A percentile compares a stretch with the other conserved stretches of the same genome.
Conservation (phyloP, 306 rosid genomes). For the Nissolia schottii region DNA sequence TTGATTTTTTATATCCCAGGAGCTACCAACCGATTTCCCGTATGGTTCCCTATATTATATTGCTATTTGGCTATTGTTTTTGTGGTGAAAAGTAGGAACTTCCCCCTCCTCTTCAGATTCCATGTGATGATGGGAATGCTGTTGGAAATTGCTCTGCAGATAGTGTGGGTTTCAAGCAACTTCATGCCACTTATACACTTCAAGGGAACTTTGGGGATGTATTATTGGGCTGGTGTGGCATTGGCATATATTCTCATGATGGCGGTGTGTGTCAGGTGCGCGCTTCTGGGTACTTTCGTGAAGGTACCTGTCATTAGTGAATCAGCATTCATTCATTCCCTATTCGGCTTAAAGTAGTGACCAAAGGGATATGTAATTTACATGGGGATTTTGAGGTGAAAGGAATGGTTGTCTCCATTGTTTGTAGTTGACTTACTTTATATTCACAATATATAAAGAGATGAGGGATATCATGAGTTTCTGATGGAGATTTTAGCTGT, state of each 20-base stretch:
- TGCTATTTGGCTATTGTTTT: constrained; percentile 45
- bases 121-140: constrained; percentile 75
- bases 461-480: background rate
- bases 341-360: constrained; percentile 28
- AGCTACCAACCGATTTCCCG: constrained; percentile 55
- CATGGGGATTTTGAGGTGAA: constrained; percentile 14
- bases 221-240: constrained; percentile 76
- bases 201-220: constrained; percentile 63
- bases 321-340: constrained; percentile 66
- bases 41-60: constrained; percentile 70
- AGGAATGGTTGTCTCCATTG: background rate
- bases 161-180: constrained; percentile 64
- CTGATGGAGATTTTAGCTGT: background rate
- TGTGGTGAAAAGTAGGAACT: constrained; percentile 62
- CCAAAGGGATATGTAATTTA: constrained; percentile 12
- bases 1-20: constrained; percentile 71
- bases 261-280: constrained; percentile 57
- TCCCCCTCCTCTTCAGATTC: constrained; percentile 64
- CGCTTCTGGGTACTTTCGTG: constrained; percentile 67
- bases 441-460: background rate
- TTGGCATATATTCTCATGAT: constrained; percentile 47
- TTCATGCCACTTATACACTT: constrained; percentile 75
- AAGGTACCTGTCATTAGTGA: constrained; percentile 63
- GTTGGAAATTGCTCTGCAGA: constrained; percentile 56
- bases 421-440: background rate